Evolutionary conservation across 208 protist species (phyloP).

Genomic region (Trypanosoma scelopori): DNA sequence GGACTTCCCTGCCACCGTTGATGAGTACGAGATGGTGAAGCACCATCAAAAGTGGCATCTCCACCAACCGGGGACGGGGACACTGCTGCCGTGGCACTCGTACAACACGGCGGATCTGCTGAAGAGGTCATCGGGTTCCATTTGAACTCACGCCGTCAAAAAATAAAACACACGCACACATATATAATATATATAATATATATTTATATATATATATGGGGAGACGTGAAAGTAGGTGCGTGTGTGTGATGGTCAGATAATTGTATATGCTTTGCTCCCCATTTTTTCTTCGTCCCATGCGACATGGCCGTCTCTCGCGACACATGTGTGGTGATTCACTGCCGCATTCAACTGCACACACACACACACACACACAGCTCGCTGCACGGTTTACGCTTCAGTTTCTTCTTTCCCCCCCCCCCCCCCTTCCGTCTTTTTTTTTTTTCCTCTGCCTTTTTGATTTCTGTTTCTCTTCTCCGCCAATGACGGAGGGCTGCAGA

Average conservation of each 20-base stretch:
- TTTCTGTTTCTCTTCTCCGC: neutral
- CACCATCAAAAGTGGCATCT: conserved; percentile 94
- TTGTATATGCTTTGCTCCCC: too few relatives aligned
- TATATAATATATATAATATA: too few relatives aligned
- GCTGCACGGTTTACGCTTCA: neutral
- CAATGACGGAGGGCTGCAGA: too few relatives aligned
- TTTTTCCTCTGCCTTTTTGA: conserved; percentile 2
- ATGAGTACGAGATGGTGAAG: conserved; percentile 90
- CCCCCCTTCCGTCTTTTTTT: too few relatives aligned
- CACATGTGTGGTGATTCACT: too few relatives aligned
- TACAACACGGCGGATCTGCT: conserved; percentile 75
- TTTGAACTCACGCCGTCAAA: conserved; percentile 10
- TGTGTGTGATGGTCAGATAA: too few relatives aligned
- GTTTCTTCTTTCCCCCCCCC: too few relatives aligned
- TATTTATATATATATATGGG: conserved; percentile 6
- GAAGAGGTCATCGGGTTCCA: conserved; percentile 32
- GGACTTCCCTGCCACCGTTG: conserved; percentile 84
- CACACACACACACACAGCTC: too few relatives aligned
- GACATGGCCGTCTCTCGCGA: too few relatives aligned
- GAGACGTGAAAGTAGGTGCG: conserved; percentile 1
- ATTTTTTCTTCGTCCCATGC: too few relatives aligned
- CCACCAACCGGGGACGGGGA: conserved; percentile 84
- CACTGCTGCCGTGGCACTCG: conserved; percentile 84
- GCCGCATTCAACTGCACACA: too few relatives aligned
- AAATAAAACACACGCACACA: too few relatives aligned